Evolutionary conservation across 495 filamentous ascomycete genomes (phyloP), one percentile per base, ranked within the genome.

Genomic region (Podospora sp.): DNA sequence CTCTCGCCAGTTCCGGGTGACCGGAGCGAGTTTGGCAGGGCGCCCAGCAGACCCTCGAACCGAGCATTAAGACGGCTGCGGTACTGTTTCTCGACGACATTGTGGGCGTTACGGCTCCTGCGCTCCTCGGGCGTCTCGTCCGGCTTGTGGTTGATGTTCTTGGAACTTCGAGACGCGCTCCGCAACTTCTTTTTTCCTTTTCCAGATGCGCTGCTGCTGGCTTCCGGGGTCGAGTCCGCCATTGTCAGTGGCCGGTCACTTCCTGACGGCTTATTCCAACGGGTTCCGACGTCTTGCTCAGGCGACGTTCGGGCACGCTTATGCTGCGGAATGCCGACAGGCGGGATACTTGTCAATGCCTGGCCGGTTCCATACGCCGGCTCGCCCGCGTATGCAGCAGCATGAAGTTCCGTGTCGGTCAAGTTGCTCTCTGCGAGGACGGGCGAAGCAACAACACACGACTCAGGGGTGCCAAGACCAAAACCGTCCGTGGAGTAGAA

Each of bases 81-180:
- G 68, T 84, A 84, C 66, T 83, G 75, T 66, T 82, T 82, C 73
- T 84, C 82, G 6, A 82, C 80, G 26, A 80, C 70, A 66, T 84
- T 83, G 56, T 83, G 82, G 11, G 79, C 79, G 65, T 78, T 75
- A 35, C 80, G 75, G 59, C 71, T 77, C 64, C 77, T 79, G 12
- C 76, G 76, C 69, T 80, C 80, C 62, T 80, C 73, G 14, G 67
- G 50, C 22, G 79, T 65, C 58, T 77, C 74, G 18, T 71, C 73
- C 14, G 74, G 73, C 51, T 77, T 78, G 50, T 71, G 70, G 40
- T 70, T 73, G 18, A 71, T 70, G 63, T 81, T 81, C 66, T 82
- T 82, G 64, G 75, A 77, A 0, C 74, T 75, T 12, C 78, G 75
- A 0, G 80, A 78, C 11, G 80, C 80, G 65, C 77, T 79, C 36